Conservation (phyloP, 2,329 filamentous ascomycete genomes). For the Verticillium klebahnii region DNA sequence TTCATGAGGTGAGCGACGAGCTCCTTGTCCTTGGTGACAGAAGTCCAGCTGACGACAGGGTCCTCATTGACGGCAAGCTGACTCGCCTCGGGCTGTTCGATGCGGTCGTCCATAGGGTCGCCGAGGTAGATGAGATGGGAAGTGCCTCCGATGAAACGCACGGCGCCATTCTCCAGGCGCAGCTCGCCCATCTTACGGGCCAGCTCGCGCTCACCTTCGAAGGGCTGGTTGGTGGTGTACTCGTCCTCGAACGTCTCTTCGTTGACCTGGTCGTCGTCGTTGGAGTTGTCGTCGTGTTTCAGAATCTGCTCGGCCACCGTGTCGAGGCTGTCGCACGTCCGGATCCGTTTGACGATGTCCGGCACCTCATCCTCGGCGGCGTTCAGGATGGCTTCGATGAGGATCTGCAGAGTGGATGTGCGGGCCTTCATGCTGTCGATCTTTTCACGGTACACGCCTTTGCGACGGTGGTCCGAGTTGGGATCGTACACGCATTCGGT, state of each 20-base stretch:
- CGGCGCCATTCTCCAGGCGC: constrained; percentile 77
- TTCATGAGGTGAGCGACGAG: constrained; percentile 84
- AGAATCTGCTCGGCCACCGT: constrained; percentile 48
- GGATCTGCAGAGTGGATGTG: constrained; percentile 83
- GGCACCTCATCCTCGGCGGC: constrained; percentile 82
- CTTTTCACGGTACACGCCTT: constrained; percentile 95
- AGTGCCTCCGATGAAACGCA: constrained; percentile 89
- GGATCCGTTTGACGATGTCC: constrained; percentile 77
- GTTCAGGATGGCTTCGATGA: constrained; percentile 90
- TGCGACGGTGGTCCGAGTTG: constrained; percentile 90
- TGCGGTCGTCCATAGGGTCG: constrained; percentile 32
- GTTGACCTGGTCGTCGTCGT: constrained; percentile 31
- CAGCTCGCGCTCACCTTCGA: constrained; percentile 69
- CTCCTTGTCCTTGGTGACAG: constrained; percentile 72
- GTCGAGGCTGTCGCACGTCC: constrained; percentile 72
- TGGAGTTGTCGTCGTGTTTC: constrained; percentile 36
- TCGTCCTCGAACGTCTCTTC: constrained; percentile 25
- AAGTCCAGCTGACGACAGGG: constrained; percentile 81
- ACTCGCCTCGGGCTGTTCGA: constrained; percentile 36
- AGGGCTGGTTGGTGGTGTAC: constrained; percentile 25
- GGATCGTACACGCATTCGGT: constrained; percentile 93
- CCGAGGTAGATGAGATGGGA: constrained; percentile 86
- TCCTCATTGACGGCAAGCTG: constrained; percentile 54
- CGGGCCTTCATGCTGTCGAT: constrained; percentile 82
- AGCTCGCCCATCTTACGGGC: constrained; percentile 92